Evolutionary conservation across 495 filamentous ascomycete species (phyloP), one percentile per base, ranked within the genome.

Genomic region (Podospora anserina): DNA sequence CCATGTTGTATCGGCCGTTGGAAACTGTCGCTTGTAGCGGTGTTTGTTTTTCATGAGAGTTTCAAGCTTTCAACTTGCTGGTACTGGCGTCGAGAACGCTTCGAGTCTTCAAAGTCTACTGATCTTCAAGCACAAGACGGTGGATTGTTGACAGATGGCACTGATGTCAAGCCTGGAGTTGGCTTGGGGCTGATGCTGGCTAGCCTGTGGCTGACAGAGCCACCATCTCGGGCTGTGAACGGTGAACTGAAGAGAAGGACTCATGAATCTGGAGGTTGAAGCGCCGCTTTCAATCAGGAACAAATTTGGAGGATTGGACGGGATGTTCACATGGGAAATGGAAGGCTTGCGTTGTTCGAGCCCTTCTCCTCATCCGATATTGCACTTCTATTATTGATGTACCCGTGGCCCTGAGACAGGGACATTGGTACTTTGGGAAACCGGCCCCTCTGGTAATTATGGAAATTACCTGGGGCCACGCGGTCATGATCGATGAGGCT

Each of bases 351-450:
- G 66, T 66, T 72, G 62, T 62, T 69, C 66, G 30, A 68, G 32
- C 55, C 66, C 57, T 68, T 65, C 68, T 64, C 71, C 20, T 70
- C 69, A 72, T 75, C 66, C 72, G 66, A 74, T 74, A 74, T 75
- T 75, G 65, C 69, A 44, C 28, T 23, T 72, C 66, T 32, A 70
- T 70, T 71, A 65, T 71, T 72, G 69, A 73, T 71, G 74, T 74
- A 74, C 74, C 73, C 73, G 68, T 64, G 63, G 23, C 64, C 61
- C 68, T 67, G 66, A 68, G 73, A 72, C 70, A 71, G 73, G 70
- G 60, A 69, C 70, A 28, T 63, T 66, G 65, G 67, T 68, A 68
- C 70, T 54, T 63, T 64, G 27, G 65, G 27, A 11, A 63, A 32
- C 11, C 61, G 28, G 61, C 27, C 59, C 70, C 73, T 49, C 39